A percentile compares a stretch with the other conserved stretches of the same genome.
phyloP scores from a whole-genome alignment of 2,329 filamentous ascomycete species.

The Talaromyces albobiverticillius region DNA sequence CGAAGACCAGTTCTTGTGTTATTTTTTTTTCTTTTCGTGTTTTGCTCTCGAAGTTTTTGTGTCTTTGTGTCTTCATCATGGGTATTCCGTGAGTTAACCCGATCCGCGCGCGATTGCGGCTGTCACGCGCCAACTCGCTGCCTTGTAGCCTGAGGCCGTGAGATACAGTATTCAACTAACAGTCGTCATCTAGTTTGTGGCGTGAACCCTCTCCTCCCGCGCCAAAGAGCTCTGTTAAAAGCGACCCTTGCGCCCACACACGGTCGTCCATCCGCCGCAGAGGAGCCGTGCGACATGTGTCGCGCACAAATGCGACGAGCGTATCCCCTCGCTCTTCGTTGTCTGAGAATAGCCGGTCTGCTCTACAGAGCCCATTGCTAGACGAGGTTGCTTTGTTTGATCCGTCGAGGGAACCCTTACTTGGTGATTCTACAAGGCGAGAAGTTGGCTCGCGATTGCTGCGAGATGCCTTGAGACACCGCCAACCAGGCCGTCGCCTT shows the following conservation, averaged over 20 bases:
- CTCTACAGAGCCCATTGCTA: slow-evolving; percentile 25
- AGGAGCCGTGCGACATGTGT: slow-evolving; percentile 33
- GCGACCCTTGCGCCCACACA: slow-evolving; percentile 50
- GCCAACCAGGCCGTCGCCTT: slow-evolving; percentile 31
- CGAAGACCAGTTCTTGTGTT: neutral
- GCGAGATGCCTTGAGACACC: slow-evolving; percentile 33
- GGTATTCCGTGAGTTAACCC: slow-evolving; percentile 41
- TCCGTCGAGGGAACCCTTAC: slow-evolving; percentile 3
- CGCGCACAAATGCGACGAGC: slow-evolving; percentile 21
- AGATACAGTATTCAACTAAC: slow-evolving; percentile 8
- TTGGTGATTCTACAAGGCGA: slow-evolving; percentile 26
- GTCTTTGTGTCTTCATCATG: slow-evolving; percentile 26
- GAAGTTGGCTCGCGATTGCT: slow-evolving; percentile 34
- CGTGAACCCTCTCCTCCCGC: slow-evolving; percentile 51
- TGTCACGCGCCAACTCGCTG: slow-evolving; percentile 7
- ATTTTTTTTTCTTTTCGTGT: neutral
- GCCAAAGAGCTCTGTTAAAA: slow-evolving; percentile 46
- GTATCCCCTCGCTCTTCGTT: slow-evolving; percentile 28
- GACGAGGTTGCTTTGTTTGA: slow-evolving; percentile 25
- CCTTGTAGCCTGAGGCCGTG: slow-evolving; percentile 15
- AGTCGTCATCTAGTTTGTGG: slow-evolving; percentile 47
- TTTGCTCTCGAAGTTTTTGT: neutral
- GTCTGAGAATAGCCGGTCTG: slow-evolving; percentile 28
- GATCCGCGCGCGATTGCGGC: slow-evolving; percentile 11
- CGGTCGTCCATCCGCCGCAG: slow-evolving; percentile 60